Evolutionary conservation across 345 rosid species (phyloP), one percentile per base, ranked within the genome.

Genomic region (Clarkia xantiana): DNA sequence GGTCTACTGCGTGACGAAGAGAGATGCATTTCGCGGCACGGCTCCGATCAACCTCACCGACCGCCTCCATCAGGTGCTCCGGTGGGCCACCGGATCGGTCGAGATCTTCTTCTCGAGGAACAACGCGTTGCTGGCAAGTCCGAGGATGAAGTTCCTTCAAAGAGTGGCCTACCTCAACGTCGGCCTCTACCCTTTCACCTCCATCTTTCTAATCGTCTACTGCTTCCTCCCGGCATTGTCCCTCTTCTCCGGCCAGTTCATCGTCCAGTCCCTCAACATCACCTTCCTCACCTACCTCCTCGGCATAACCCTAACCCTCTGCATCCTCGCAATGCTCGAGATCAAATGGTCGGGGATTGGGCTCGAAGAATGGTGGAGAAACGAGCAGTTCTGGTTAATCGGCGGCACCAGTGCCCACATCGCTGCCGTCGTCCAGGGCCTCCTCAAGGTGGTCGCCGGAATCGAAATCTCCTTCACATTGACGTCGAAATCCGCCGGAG

Each of bases 281-380:
- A 63, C 63, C 6, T 87, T 87, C 71, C 87, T 87, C 0, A 45
- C 61, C 0, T 81, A 79, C 74, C 80, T 87, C 52, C 58, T 83
- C 46, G 39, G 50, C 4, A 77, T 87, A 66, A 75, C 87, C 2
- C 5, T 79, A 38, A 73, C 87, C 41, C 75, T 87, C 0, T 77
- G 83, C 49, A 62, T 68, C 1, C 70, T 87, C 4, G 87, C 90
- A 0, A 63, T 84, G 40, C 87, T 87, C 9, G 94, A 87, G 67
- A 71, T 83, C 51, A 87, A 79, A 40, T 87, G 94, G 94, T 77
- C 88, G 8, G 87, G 91, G 1, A 69, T 87, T 39, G 55, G 56
- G 15, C 62, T 87, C 6, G 91, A 87, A 51, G 87, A 84, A 43
- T 87, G 96, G 96, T 87, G 96, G 90, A 75, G 96, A 53, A 83